Percentiles rank a stretch among this genome's conserved stretches.
Evolutionary conservation across 306 rosid genomes (phyloP).

Genomic region (Pterocarpus macrocarpus): DNA sequence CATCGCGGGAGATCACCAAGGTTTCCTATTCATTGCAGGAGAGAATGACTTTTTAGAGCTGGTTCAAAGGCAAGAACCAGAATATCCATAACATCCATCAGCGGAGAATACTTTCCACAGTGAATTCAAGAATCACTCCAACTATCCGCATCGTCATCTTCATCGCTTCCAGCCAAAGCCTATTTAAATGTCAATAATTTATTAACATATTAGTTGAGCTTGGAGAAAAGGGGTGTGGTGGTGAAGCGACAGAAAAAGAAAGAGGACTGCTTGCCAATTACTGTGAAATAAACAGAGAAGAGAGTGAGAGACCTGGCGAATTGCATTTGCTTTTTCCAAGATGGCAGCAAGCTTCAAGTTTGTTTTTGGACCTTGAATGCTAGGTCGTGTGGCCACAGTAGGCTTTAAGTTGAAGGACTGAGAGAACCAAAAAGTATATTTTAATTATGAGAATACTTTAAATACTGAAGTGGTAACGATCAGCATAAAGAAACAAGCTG

Average conservation of each 20-base stretch:
- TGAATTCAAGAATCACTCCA: constrained; percentile 83
- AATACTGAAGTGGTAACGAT: constrained; percentile 17
- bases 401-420: constrained; percentile 99
- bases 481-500: constrained; percentile 32
- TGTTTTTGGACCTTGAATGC: constrained; percentile 82
- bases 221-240: neutral
- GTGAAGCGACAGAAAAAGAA: neutral
- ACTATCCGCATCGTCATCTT: constrained; percentile 75
- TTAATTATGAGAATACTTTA: constrained; percentile 23
- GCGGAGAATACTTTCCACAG: constrained; percentile 25
- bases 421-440: constrained; percentile 25
- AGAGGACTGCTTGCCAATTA: neutral
- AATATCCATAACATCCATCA: constrained; percentile 31
- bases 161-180: constrained; percentile 97
- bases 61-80: constrained; percentile 40
- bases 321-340: constrained; percentile 94
- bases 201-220: constrained; percentile 39
- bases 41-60: constrained; percentile 30
- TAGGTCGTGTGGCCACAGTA: constrained; percentile 72
- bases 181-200: constrained; percentile 46
- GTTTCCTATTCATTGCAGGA: constrained; percentile 44
- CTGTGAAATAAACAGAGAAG: constrained; percentile 24
- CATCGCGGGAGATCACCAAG: constrained; percentile 23
- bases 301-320: constrained; percentile 83
- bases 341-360: constrained; percentile 93